Percentiles rank a stretch among this genome's conserved stretches.
Conservation (phyloP, 371 early-diverging fungal species). For the Sporodiniella umbellata region DNA sequence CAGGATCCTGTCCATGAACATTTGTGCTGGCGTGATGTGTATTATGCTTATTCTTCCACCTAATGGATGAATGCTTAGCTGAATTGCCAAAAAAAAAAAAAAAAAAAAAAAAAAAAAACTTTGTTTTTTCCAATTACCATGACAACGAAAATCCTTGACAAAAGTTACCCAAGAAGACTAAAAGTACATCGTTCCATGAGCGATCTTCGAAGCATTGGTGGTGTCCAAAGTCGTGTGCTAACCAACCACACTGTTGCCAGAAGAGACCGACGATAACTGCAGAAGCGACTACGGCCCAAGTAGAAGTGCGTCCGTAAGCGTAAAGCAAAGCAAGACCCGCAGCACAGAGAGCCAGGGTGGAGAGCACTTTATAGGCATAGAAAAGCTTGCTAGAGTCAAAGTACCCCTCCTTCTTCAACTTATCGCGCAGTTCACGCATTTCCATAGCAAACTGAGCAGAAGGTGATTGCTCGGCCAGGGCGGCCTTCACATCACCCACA, state of each 20-base stretch:
- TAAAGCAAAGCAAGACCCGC: constrained; percentile 54
- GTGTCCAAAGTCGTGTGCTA: constrained; percentile 85
- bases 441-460: constrained; percentile 51
- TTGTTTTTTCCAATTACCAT: constrained; percentile 34
- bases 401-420: constrained; percentile 58
- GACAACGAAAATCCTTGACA: constrained; percentile 76
- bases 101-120: not conserved
- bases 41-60: constrained; percentile 92
- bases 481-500: constrained; percentile 66
- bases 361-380: constrained; percentile 63
- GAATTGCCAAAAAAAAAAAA: constrained; percentile 15
- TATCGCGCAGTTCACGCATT: constrained; percentile 61
- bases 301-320: constrained; percentile 50
- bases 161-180: constrained; percentile 75
- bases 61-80: constrained; percentile 30
- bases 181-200: constrained; percentile 57
- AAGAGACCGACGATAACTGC: constrained; percentile 70
- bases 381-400: constrained; percentile 68
- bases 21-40: constrained; percentile 87
- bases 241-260: constrained; percentile 90
- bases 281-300: constrained; percentile 54
- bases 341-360: constrained; percentile 53
- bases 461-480: constrained; percentile 12
- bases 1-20: constrained; percentile 82
- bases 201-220: constrained; percentile 81